Conservation (phyloP, 257 asterid genomes). For the Avicennia marina region DNA sequence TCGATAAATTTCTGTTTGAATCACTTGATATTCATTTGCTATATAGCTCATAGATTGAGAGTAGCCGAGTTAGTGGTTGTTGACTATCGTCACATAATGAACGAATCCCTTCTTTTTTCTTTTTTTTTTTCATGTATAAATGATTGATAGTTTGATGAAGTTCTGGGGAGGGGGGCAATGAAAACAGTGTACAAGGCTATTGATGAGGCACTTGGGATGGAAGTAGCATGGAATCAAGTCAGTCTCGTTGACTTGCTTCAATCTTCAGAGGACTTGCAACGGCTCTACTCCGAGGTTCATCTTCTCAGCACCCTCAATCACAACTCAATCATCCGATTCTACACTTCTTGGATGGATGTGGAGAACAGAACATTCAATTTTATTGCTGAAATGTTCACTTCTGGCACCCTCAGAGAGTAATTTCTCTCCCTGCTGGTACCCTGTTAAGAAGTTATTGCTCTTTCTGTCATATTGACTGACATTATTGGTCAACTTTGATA, state of each 20-base stretch:
- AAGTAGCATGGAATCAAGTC: slow-evolving; percentile 92
- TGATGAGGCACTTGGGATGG: slow-evolving; percentile 81
- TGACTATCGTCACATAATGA: background rate
- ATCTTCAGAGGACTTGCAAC: slow-evolving; percentile 75
- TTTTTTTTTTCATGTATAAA: background rate
- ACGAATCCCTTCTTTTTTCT: background rate
- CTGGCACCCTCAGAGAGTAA: slow-evolving; percentile 98
- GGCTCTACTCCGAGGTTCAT: slow-evolving; percentile 91
- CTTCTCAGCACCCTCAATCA: slow-evolving; percentile 82
- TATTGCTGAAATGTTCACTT: slow-evolving; percentile 92
- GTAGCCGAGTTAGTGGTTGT: background rate
- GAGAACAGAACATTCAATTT: slow-evolving; percentile 70
- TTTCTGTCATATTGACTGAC: background rate
- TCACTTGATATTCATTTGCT: background rate
- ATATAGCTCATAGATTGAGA: background rate
- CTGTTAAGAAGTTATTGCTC: too few species aligned
- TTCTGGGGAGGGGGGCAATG: slow-evolving; percentile 95
- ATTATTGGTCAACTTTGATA: too few species aligned
- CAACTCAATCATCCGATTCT: slow-evolving; percentile 70
- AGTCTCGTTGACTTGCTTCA: slow-evolving; percentile 66
- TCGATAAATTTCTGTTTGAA: background rate
- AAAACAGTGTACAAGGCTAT: slow-evolving; percentile 87
- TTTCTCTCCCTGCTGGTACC: slow-evolving; percentile 11
- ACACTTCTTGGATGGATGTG: slow-evolving; percentile 90
- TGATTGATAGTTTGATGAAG: slow-evolving; percentile 55